A percentile compares a stretch with the other conserved stretches of the same genome.
phyloP scores from a whole-genome alignment of 495 filamentous ascomycete species.

The Aspergillus egyptiacus region DNA sequence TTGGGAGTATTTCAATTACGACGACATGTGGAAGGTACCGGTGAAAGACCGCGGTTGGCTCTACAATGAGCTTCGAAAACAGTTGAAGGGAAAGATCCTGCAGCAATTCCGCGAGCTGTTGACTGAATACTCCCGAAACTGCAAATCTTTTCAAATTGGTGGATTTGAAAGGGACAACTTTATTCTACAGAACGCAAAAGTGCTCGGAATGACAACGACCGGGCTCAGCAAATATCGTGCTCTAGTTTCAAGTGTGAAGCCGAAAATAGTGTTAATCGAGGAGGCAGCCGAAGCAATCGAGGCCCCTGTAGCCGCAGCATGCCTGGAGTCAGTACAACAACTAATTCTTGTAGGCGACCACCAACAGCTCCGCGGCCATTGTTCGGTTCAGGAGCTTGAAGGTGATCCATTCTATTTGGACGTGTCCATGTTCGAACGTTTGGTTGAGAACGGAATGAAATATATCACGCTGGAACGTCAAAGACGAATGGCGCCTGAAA shows the following conservation, averaged over 20 bases:
- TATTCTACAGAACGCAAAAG: slow-evolving; percentile 46
- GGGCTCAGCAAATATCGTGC: slow-evolving; percentile 85
- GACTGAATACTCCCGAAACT: slow-evolving; percentile 35
- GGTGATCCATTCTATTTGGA: slow-evolving; percentile 54
- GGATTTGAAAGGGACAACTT: slow-evolving; percentile 50
- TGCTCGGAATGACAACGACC: slow-evolving; percentile 73
- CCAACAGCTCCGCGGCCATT: slow-evolving; percentile 62
- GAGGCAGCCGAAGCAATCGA: slow-evolving; percentile 73
- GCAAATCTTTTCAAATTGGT: slow-evolving; percentile 42
- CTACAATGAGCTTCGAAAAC: slow-evolving; percentile 50
- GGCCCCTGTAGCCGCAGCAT: slow-evolving; percentile 56
- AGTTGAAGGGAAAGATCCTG: slow-evolving; percentile 39
- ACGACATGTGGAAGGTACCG: slow-evolving; percentile 56
- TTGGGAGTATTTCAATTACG: slow-evolving; percentile 19
- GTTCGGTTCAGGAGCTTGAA: slow-evolving; percentile 49
- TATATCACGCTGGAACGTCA: slow-evolving; percentile 57
- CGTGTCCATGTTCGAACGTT: slow-evolving; percentile 70
- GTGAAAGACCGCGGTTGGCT: slow-evolving; percentile 46
- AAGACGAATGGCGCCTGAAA: slow-evolving; percentile 68
- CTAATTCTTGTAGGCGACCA: slow-evolving; percentile 75
- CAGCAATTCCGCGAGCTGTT: slow-evolving; percentile 37
- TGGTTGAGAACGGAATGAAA: slow-evolving; percentile 62
- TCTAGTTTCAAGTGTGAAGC: slow-evolving; percentile 63
- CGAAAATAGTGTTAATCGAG: slow-evolving; percentile 63
- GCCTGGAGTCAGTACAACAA: slow-evolving; percentile 63